Evolutionary conservation across 257 asterid genomes (phyloP), one percentile per base, ranked within the genome.

Genomic region (Verbena officinalis): DNA sequence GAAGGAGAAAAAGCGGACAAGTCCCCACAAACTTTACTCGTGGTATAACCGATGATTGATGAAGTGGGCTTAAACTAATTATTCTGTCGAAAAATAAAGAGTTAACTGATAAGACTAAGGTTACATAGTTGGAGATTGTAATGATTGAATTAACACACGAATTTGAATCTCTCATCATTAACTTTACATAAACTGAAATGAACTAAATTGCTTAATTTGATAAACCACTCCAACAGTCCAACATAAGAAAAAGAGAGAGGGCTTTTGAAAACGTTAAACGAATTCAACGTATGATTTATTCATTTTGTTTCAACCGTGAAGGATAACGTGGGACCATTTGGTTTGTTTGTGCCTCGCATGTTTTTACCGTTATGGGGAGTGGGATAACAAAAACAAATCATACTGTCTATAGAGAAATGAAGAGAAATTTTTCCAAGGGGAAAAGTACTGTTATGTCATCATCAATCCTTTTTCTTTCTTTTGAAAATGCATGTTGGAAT

Each of bases 301-400:
- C 12, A 43, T 54, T 74, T 68, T 49, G 71, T 53, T 55, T 64
- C 14, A 44, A 33, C 42, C 22, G 34, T 58, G 3, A 58, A 57
- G 56, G 73, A 68, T 71, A 70, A 36, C n/a, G 63, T 68, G 58
- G 78, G 78, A 68, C 78, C 78, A 64, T 59, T 45, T 53, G 0
- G 34, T 44, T 52, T 77, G 75, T 60, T 73, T 64, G 48, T 59
- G 78, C 55, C 72, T 57, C 65, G 20, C 72, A 42, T 67, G 60
- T 71, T 57, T 65, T 52, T 21, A 38, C 36, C 59, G 39, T 50
- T 46, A 56, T 61, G 21, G 16, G 23, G 31, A 51, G 21, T 27
- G 33, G 40, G 7, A 2, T 36, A 36, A 20, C n/a, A 19, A 27
- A 13, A 19, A 43, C 7, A 7, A 40, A 49, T 72, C 23, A 45